phyloP scores from a whole-genome alignment of 306 rosid genomes.

The Trifolium dubium region DNA sequence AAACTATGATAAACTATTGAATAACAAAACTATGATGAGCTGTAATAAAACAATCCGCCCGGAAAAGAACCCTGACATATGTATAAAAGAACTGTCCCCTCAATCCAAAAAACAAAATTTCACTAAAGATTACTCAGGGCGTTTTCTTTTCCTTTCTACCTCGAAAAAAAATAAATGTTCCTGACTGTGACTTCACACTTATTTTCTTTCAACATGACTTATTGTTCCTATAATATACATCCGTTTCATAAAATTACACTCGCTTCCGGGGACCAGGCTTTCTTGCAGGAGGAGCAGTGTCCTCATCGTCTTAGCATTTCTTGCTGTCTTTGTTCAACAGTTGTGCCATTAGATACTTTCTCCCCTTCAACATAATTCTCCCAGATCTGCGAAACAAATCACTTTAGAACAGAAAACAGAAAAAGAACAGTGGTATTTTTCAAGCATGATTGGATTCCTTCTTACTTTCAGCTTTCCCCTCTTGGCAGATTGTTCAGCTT shows the following conservation, averaged over 20 bases:
- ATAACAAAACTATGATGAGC: no score
- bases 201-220: no score
- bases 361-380: constrained; percentile 96
- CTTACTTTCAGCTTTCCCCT: constrained; percentile 84
- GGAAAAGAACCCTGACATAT: no score
- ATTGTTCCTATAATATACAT: constrained; percentile 20
- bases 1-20: no score
- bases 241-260: constrained; percentile 35
- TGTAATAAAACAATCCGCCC: no score
- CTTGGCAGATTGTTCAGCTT: constrained; percentile 89
- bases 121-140: constrained; percentile 41
- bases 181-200: constrained; percentile 47
- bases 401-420: constrained; percentile 43
- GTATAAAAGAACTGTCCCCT: constrained; percentile 49
- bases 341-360: constrained; percentile 74
- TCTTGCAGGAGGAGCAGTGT: constrained; percentile 58
- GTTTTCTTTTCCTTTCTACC: constrained; percentile 31
- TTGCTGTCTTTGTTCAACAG: constrained; percentile 75
- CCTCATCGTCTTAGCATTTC: constrained; percentile 95
- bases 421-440: constrained; percentile 11
- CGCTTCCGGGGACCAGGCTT: constrained; percentile 77
- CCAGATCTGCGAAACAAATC: constrained; percentile 78
- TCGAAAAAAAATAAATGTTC: constrained; percentile 23
- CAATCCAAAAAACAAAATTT: constrained; percentile 48
- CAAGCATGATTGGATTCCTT: constrained; percentile 12